phyloP scores from a whole-genome alignment of 2,329 filamentous ascomycete species.

The Scedosporium apiospermum region DNA sequence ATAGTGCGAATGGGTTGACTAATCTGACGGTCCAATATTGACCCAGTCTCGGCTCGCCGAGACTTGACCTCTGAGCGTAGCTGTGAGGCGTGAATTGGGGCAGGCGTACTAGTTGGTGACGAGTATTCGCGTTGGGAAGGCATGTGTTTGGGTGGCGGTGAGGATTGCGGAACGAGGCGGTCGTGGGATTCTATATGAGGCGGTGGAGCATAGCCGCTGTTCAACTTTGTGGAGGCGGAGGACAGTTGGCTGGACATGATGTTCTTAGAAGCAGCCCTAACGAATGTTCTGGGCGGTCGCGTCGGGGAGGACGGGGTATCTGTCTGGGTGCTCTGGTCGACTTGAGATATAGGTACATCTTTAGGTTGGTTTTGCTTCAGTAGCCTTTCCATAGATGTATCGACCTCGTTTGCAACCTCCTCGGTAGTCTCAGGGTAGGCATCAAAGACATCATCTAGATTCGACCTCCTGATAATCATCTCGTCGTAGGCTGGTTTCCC shows the following conservation, averaged over 20 bases:
- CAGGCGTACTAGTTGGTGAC: no score
- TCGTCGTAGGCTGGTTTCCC: conserved; percentile 19
- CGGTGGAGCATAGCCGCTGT: no score
- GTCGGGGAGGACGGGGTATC: neutral
- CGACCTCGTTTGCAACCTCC: neutral
- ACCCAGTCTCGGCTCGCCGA: neutral
- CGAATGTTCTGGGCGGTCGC: no score
- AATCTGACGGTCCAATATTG: neutral
- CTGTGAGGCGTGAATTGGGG: neutral
- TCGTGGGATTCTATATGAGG: no score
- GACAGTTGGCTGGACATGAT: no score
- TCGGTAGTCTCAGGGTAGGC: conserved; percentile 20
- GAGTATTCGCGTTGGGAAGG: no score
- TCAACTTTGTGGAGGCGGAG: no score
- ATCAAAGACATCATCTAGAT: conserved; percentile 23
- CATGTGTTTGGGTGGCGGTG: no score
- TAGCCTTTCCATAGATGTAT: neutral
- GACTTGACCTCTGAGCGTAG: neutral
- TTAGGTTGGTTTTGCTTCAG: neutral
- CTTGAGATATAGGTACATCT: neutral
- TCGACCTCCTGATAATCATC: conserved; percentile 24
- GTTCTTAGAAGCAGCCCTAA: no score
- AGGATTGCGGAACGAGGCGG: no score
- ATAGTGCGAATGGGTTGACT: neutral
- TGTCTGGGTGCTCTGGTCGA: neutral